phyloP scores from a whole-genome alignment of 495 filamentous ascomycete genomes.

The Acidiella bohemica region DNA sequence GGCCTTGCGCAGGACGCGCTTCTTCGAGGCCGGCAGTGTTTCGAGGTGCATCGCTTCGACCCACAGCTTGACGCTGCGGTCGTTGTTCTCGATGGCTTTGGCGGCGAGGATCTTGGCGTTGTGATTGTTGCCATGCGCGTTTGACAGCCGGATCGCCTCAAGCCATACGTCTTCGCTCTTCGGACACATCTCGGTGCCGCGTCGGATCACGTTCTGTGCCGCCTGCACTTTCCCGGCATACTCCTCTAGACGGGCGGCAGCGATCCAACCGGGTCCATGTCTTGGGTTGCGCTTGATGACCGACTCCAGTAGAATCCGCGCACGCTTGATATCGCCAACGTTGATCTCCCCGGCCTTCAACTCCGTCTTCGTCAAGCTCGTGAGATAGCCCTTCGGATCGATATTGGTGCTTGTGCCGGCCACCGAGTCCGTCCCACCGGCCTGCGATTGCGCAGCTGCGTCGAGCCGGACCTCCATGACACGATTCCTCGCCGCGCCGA shows the following conservation, averaged over 20 bases:
- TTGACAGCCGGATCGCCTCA: constrained; percentile 84
- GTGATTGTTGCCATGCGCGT: constrained; percentile 41
- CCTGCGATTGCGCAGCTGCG: constrained; percentile 59
- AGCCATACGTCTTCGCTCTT: constrained; percentile 93
- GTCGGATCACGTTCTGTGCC: constrained; percentile 69
- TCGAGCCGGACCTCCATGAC: constrained; percentile 84
- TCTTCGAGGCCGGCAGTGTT: constrained; percentile 62
- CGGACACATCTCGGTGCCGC: constrained; percentile 79
- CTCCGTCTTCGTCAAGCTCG: constrained; percentile 68
- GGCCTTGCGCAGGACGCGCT: constrained; percentile 78
- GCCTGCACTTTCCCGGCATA: constrained; percentile 78
- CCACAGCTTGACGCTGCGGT: constrained; percentile 81
- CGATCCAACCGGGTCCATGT: constrained; percentile 94
- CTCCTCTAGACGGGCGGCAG: constrained; percentile 83
- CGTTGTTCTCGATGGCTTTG: constrained; percentile 78
- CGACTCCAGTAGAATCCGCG: constrained; percentile 81
- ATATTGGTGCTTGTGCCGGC: constrained; percentile 79
- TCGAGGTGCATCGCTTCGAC: constrained; percentile 90
- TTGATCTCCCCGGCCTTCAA: constrained; percentile 64
- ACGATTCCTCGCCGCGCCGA: constrained; percentile 87
- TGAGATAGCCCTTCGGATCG: constrained; percentile 91
- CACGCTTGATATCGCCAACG: constrained; percentile 89
- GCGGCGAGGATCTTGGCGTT: constrained; percentile 96
- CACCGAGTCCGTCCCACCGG: constrained; percentile 47
- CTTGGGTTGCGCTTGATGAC: constrained; percentile 93